phyloP scores from a whole-genome alignment of 495 filamentous ascomycete genomes.

The Xylaria telfairii region DNA sequence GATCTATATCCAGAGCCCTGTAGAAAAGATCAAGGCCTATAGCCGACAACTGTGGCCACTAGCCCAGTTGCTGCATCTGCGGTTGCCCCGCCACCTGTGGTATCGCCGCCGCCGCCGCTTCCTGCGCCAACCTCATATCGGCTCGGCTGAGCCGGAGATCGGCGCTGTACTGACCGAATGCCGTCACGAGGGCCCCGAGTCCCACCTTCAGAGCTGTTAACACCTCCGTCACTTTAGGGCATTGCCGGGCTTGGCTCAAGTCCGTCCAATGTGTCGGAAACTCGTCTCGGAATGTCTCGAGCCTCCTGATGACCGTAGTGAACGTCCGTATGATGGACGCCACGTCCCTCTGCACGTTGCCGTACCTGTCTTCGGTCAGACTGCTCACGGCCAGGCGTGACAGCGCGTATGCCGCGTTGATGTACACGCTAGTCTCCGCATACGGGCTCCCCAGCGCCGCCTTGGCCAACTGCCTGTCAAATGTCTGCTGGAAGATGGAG shows the following conservation, averaged over 20 bases:
- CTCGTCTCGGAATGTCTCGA: conserved; percentile 69
- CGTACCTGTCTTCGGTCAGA: conserved; percentile 83
- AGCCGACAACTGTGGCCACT: neutral
- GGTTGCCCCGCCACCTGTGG: neutral
- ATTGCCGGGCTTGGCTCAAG: conserved; percentile 53
- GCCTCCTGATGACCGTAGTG: conserved; percentile 65
- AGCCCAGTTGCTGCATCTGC: neutral
- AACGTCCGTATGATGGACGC: conserved; percentile 73
- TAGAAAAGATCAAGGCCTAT: neutral
- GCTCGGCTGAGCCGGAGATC: conserved; percentile 67
- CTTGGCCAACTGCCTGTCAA: conserved; percentile 63
- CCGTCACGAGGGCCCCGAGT: conserved; percentile 64
- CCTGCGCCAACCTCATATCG: conserved; percentile 73
- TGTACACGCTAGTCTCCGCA: conserved; percentile 65
- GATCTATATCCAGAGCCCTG: neutral
- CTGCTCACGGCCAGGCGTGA: conserved; percentile 71
- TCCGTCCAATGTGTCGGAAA: conserved; percentile 85
- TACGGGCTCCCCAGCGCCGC: conserved; percentile 74
- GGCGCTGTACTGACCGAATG: conserved; percentile 72
- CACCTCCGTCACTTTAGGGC: conserved; percentile 68
- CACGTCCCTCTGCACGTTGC: conserved; percentile 82
- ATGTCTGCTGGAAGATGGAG: conserved; percentile 72
- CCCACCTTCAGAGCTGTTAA: conserved; percentile 62
- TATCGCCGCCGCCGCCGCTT: conserved; percentile 58
- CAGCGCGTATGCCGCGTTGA: conserved; percentile 74